A percentile compares a stretch with the other conserved stretches of the same genome.
These are phyloP conservation scores for Dryas integrifolia DNA, from an alignment of 331 rosid genomes.

Conservation along the genomic window DNA sequence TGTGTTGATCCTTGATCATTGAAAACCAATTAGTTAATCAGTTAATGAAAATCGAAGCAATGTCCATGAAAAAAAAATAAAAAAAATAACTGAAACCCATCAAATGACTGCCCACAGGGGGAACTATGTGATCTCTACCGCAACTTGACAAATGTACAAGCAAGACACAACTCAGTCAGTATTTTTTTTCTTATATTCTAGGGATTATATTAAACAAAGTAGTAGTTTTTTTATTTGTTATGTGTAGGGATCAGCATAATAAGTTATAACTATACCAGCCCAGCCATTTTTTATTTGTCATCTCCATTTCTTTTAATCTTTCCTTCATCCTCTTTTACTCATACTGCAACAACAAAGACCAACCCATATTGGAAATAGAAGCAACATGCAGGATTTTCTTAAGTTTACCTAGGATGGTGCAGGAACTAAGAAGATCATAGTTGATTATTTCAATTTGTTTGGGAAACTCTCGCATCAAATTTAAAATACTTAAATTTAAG, in stretches of 20 bases:
- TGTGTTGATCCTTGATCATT: conserved; percentile 23
- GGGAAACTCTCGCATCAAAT: neutral
- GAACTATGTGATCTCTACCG: neutral
- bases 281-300: neutral
- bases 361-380: neutral
- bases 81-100: neutral
- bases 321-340: neutral
- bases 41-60: neutral
- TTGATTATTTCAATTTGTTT: neutral
- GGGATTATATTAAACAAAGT: neutral
- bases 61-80: neutral
- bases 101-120: neutral
- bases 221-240: neutral
- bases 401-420: neutral
- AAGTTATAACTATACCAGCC: neutral
- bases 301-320: neutral
- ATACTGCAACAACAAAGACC: neutral
- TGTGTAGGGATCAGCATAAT: neutral
- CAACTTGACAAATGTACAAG: neutral
- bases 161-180: neutral
- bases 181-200: neutral
- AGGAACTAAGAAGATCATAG: neutral
- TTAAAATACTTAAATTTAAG: neutral
- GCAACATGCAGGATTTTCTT: neutral
- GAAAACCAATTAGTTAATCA: neutral